These are phyloP conservation scores for Citrullus colocynthis DNA, from an alignment of 306 rosid genomes.

Conservation along the genomic window DNA sequence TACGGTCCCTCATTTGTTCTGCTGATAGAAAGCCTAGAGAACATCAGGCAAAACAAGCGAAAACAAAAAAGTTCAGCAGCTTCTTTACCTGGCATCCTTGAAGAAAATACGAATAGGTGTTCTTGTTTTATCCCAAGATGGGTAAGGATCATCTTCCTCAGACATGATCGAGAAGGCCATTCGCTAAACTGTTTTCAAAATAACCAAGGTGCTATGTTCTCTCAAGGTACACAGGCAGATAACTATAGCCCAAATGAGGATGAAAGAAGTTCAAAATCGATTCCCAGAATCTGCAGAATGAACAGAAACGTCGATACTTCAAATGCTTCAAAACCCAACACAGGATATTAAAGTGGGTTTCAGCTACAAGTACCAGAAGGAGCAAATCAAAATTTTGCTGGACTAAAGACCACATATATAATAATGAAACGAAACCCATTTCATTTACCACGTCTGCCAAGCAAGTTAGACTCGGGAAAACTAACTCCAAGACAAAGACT, in stretches of 20 bases:
- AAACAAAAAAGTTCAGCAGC: background rate
- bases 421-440: background rate
- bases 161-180: conserved; percentile 28
- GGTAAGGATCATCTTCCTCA: conserved; percentile 29
- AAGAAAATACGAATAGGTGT: conserved; percentile 43
- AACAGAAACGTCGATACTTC: background rate
- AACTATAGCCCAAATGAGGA: background rate
- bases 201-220: background rate
- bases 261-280: background rate
- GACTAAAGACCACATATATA: background rate
- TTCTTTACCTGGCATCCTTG: conserved; percentile 49
- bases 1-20: background rate
- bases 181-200: conserved; percentile 1
- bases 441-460: background rate
- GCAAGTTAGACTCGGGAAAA: background rate
- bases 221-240: background rate
- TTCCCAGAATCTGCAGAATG: conserved; percentile 4
- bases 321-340: background rate
- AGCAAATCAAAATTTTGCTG: background rate
- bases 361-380: background rate
- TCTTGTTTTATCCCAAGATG: conserved; percentile 31
- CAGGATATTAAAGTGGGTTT: background rate
- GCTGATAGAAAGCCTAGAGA: background rate
- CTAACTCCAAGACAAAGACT: background rate
- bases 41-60: too few species aligned